phyloP scores from a whole-genome alignment of 805 yeast species.

The Myxozyma kluyveri region DNA sequence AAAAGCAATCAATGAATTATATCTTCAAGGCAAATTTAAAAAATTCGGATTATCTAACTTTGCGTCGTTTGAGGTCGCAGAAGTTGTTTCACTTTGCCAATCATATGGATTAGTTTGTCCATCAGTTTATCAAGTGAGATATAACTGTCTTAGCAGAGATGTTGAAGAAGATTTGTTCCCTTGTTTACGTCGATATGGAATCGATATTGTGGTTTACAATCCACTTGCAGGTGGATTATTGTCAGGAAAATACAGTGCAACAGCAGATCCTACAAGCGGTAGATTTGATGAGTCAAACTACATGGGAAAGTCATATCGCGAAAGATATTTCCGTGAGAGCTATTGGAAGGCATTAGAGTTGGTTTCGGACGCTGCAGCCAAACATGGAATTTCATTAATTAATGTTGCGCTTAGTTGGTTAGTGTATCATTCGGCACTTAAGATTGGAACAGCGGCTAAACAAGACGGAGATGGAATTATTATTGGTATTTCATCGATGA shows the following conservation, averaged over 20 bases:
- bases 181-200: constrained; percentile 25
- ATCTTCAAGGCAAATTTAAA: constrained; percentile 33
- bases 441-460: constrained; percentile 14
- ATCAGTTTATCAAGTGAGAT: constrained; percentile 34
- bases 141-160: constrained; percentile 32
- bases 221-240: constrained; percentile 23
- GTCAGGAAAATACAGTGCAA: constrained; percentile 17
- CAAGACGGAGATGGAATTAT: constrained; percentile 19
- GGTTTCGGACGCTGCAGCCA: constrained; percentile 8
- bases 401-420: constrained; percentile 24
- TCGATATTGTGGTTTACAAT: constrained; percentile 33
- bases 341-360: constrained; percentile 20
- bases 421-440: constrained; percentile 13
- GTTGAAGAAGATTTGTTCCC: constrained; percentile 33
- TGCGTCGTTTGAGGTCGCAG: constrained; percentile 29
- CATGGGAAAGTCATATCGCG: constrained; percentile 7
- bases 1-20: constrained; percentile 29
- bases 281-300: not conserved
- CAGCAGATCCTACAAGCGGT: not conserved
- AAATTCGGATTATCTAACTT: constrained; percentile 34
- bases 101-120: constrained; percentile 33
- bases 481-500: constrained; percentile 13
- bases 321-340: constrained; percentile 15
- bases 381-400: constrained; percentile 10
- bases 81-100: constrained; percentile 24